Evolutionary conservation across 805 yeast species (phyloP).

Genomic region (Barnettozyma wickerhamii): DNA sequence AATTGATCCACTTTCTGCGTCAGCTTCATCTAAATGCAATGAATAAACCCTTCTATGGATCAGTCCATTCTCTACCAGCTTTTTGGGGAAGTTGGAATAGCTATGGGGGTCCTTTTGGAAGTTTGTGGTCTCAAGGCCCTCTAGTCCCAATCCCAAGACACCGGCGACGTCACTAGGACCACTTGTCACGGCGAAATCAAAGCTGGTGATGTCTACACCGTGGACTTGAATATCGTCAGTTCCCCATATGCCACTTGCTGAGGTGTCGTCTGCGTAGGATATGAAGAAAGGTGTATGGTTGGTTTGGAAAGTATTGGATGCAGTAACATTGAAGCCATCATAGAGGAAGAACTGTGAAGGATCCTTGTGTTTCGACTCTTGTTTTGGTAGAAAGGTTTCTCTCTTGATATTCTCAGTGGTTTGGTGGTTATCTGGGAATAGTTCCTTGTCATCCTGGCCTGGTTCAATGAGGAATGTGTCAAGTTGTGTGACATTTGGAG

Average conservation of each 20-base stretch:
- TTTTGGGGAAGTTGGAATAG: constrained; percentile 65
- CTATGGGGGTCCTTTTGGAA: constrained; percentile 28
- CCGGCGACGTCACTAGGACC: constrained; percentile 58
- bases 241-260: constrained; percentile 33
- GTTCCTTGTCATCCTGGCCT: too few species aligned
- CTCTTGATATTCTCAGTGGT: too few species aligned
- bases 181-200: constrained; percentile 74
- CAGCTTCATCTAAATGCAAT: constrained; percentile 46
- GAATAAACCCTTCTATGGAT: constrained; percentile 57
- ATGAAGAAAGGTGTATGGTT: constrained; percentile 36
- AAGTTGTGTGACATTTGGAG: too few species aligned
- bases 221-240: constrained; percentile 55
- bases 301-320: constrained; percentile 31
- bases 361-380: constrained; percentile 2
- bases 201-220: constrained; percentile 42
- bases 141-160: constrained; percentile 70
- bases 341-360: constrained; percentile 30
- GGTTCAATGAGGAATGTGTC: too few species aligned
- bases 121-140: constrained; percentile 62
- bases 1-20: constrained; percentile 45
- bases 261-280: constrained; percentile 44
- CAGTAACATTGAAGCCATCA: constrained; percentile 34
- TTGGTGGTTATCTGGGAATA: too few species aligned
- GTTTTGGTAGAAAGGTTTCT: too few species aligned
- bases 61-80: constrained; percentile 52